Percentiles rank a stretch among this genome's conserved stretches.
Conservation (phyloP, 1,284 basidiomycete species). For the Abortiporus biennis region DNA sequence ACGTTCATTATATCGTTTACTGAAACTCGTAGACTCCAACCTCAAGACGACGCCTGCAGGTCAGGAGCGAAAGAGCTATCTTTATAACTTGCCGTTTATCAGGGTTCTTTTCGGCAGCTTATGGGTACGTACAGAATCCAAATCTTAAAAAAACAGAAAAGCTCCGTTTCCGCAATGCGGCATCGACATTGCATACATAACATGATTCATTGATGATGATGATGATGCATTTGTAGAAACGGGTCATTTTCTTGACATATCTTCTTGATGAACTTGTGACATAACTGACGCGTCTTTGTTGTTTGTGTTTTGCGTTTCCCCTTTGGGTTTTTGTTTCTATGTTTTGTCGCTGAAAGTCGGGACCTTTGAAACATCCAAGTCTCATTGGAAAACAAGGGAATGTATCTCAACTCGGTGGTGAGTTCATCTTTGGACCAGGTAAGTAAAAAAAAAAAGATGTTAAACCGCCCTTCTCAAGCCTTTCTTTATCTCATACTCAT, state of each 20-base stretch:
- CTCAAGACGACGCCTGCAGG: constrained; percentile 38
- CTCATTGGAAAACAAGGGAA: constrained; percentile 56
- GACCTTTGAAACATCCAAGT: constrained; percentile 37
- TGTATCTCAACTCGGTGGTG: constrained; percentile 53
- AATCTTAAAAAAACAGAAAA: background rate
- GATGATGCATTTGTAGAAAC: no score
- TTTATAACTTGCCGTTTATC: constrained; percentile 25
- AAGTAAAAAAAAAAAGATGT: no score
- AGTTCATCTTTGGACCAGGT: constrained; percentile 58
- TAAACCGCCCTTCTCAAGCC: no score
- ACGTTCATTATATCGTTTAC: constrained; percentile 42
- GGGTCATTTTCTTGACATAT: no score
- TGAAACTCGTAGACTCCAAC: constrained; percentile 44
- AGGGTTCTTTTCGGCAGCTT: constrained; percentile 35
- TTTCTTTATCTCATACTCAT: background rate
- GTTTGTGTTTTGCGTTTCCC: background rate
- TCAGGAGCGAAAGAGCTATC: constrained; percentile 41
- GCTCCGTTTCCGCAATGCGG: constrained; percentile 1
- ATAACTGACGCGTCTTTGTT: no score
- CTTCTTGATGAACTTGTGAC: no score
- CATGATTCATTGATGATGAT: no score
- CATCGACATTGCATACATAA: no score
- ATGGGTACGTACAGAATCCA: constrained; percentile 31
- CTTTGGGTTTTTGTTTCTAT: background rate
- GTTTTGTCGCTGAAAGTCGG: constrained; percentile 25